A percentile compares a stretch with the other conserved stretches of the same genome.
phyloP scores from a whole-genome alignment of 352 stramenopile species.

The Aphanomyces euteiches region DNA sequence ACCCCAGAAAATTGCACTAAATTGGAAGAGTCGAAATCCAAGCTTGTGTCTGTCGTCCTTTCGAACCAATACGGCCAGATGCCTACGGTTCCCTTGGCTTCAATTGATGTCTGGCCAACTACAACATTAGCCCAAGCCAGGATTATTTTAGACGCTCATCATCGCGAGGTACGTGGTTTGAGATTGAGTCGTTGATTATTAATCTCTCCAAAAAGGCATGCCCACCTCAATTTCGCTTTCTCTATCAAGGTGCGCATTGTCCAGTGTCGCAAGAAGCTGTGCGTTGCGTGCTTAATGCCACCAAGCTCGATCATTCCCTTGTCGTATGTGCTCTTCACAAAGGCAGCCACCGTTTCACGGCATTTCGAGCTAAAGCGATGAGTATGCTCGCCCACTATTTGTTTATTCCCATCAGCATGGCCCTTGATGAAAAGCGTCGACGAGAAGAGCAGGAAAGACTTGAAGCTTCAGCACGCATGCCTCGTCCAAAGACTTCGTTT shows the following conservation, averaged over 20 bases:
- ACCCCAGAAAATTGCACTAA: too few species aligned
- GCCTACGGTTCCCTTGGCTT: not conserved
- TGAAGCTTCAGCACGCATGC: not conserved
- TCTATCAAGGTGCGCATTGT: not conserved
- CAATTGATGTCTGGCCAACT: not conserved
- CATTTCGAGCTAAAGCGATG: not conserved
- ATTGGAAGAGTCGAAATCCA: too few species aligned
- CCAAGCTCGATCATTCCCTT: not conserved
- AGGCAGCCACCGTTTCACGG: not conserved
- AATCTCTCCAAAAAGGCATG: not conserved
- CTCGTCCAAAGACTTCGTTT: not conserved
- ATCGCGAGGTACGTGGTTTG: not conserved
- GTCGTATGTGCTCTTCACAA: constrained; percentile 4
- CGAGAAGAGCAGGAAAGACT: not conserved
- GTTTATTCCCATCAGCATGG: constrained; percentile 1
- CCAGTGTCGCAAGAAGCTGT: constrained; percentile 1
- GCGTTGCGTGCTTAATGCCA: not conserved
- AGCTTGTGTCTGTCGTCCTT: too few species aligned
- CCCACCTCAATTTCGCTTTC: not conserved
- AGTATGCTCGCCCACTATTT: not conserved
- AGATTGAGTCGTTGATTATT: not conserved
- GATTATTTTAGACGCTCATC: not conserved
- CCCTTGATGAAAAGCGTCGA: not conserved
- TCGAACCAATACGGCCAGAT: too few species aligned
- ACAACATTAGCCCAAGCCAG: constrained; percentile 10